These are phyloP conservation scores for Penicillium sp. DNA, from an alignment of 2,329 filamentous ascomycete species.

Conservation along the genomic window DNA sequence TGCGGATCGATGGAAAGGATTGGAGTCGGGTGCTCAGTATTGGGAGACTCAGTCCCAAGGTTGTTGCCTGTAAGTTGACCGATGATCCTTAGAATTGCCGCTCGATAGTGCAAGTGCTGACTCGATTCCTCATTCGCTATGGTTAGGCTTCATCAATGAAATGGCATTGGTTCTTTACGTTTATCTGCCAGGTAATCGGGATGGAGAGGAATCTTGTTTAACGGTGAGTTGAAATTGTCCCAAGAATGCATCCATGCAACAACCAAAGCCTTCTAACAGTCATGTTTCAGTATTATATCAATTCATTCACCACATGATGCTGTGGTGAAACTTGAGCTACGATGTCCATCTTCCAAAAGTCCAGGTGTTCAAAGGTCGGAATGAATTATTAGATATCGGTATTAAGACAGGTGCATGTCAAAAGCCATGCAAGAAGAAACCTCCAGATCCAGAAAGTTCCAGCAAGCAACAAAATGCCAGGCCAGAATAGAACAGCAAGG, in stretches of 20 bases:
- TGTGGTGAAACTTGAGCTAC: background rate
- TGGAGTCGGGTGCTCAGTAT: conserved; percentile 95
- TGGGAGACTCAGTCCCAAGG: conserved; percentile 80
- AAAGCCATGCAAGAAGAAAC: conserved; percentile 13
- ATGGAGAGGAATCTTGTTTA: conserved; percentile 47
- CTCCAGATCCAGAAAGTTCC: conserved; percentile 5
- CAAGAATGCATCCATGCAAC: background rate
- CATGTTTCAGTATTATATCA: conserved; percentile 45
- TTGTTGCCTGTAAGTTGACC: conserved; percentile 74
- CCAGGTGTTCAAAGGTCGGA: background rate
- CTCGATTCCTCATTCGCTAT: background rate
- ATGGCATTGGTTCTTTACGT: conserved; percentile 49
- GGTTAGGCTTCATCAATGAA: conserved; percentile 46
- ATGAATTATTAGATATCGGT: conserved; percentile 20
- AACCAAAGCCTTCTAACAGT: background rate
- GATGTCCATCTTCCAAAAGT: background rate
- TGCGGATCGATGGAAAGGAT: conserved; percentile 88
- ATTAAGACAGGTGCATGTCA: conserved; percentile 22
- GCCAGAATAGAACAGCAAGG: background rate
- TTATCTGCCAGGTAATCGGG: conserved; percentile 44
- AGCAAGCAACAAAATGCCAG: background rate
- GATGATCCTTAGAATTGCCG: background rate
- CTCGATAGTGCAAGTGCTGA: background rate
- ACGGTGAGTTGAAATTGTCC: conserved; percentile 37
- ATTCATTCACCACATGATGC: conserved; percentile 41